phyloP scores from a whole-genome alignment of 306 rosid genomes.

The Alnus glutinosa region DNA sequence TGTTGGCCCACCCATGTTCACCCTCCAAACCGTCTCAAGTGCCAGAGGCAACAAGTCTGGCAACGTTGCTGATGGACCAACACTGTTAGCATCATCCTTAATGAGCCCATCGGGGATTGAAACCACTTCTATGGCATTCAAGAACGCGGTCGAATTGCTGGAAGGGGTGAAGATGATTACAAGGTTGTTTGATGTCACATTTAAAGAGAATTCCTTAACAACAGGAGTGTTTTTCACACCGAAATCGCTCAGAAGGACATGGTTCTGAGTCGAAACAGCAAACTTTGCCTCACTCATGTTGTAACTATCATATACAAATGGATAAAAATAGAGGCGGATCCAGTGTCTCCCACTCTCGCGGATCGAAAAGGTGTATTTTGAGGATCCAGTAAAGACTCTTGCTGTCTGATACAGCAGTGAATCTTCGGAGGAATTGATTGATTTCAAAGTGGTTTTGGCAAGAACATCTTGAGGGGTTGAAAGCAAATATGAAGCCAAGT shows the following conservation, averaged over 20 bases:
- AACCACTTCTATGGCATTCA: constrained; percentile 83
- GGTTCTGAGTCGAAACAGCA: constrained; percentile 49
- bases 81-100: constrained; percentile 34
- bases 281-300: constrained; percentile 59
- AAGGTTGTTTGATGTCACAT: constrained; percentile 49
- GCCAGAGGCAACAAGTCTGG: constrained; percentile 50
- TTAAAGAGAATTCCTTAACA: constrained; percentile 66
- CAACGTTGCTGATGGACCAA: constrained; percentile 32
- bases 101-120: constrained; percentile 69
- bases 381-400: constrained; percentile 61
- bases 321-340: constrained; percentile 88
- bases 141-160: constrained; percentile 52
- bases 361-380: constrained; percentile 66
- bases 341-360: constrained; percentile 68
- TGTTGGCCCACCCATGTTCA: constrained; percentile 87
- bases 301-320: constrained; percentile 43
- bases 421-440: constrained; percentile 39
- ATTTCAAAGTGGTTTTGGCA: constrained; percentile 45
- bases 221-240: constrained; percentile 37
- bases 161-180: constrained; percentile 59
- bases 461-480: constrained; percentile 60
- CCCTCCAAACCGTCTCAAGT: constrained; percentile 75
- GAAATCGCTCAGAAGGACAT: constrained; percentile 59
- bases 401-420: constrained; percentile 65
- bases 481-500: constrained; percentile 48